These are phyloP conservation scores for Carex sylvatica DNA, from an alignment of 202 grass and related monocot species.

Conservation along the genomic window DNA sequence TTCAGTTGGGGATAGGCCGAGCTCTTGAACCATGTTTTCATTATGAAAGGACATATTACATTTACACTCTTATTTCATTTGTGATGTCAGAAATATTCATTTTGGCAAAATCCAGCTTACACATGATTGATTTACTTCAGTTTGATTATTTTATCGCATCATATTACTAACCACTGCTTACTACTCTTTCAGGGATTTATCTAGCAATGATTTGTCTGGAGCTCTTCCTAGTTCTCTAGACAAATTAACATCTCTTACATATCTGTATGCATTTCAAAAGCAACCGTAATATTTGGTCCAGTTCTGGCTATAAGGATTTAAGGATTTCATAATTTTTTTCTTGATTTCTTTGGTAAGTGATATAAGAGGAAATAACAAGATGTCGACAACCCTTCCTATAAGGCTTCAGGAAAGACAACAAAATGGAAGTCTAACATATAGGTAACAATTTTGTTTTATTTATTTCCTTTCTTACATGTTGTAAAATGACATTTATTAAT, in stretches of 20 bases:
- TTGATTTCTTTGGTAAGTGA: neutral
- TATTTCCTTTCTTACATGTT: neutral
- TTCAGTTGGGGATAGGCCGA: neutral
- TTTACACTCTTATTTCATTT: neutral
- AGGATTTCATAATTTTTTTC: neutral
- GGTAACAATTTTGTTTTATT: constrained; percentile 17
- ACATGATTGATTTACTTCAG: too few species aligned
- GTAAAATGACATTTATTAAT: neutral
- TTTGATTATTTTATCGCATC: neutral
- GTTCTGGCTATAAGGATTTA: neutral
- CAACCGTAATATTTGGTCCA: neutral
- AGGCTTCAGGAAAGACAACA: constrained; percentile 29
- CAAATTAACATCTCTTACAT: constrained; percentile 2
- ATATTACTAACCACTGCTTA: neutral
- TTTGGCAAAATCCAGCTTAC: neutral
- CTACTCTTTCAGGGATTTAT: neutral
- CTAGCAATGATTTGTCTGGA: constrained; percentile 2
- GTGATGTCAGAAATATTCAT: neutral
- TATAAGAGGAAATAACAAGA: neutral
- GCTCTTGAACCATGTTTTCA: neutral
- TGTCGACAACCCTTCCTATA: constrained; percentile 18
- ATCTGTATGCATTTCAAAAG: neutral
- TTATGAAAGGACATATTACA: neutral
- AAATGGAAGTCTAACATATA: constrained; percentile 27
- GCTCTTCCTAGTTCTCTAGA: neutral